Base-by-base conservation (phyloP, 179 eudicot species). In the Beta lomatogona region DNA sequence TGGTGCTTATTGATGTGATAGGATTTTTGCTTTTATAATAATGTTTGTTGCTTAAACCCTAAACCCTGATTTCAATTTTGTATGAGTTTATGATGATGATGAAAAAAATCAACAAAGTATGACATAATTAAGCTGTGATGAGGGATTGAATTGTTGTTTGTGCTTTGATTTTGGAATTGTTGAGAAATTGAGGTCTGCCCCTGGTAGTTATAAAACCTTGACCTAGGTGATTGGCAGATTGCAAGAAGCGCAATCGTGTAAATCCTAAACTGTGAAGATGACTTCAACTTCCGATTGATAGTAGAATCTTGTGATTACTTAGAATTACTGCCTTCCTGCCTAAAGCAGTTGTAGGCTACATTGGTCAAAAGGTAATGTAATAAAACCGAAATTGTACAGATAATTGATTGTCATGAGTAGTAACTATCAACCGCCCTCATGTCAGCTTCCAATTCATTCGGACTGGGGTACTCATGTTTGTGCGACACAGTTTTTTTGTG, bases 21-120 rank as follows among this genome's bases (percentile, higher is more conserved):
- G 22, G 31, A 28, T 14, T 60, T 54, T 16, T 79, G 41, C 3
- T 36, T 36, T 36, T 36, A 36, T 25, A 13, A 50, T 4, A 14
- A n/a, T 64, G n/a, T 15, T 2, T 71, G 59, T 60, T 79, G 76
- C 45, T 78, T 75, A 52, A 64, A 50, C 79, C 75, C 78, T 85
- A 86, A 88, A 85, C 83, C 86, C 81, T 79, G 28, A 67, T 77
- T 46, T 69, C 52, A 44, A 13, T 4, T 46, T 61, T 22, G 8
- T 31, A 16, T 71, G 53, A 69, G 2, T 69, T 44, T 44, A 46
- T 36, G 48, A 67, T 31, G 48, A 67, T 31, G 14, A 67, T 36
- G 67, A 7, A 11, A 55, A 4, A 48, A 0, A 15, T 58, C 2
- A 19, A 58, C 18, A 6, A 58, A 58, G 4, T 12, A 58, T 12